Percentiles rank a stretch among this genome's conserved stretches.
Conservation (phyloP, 2,329 filamentous ascomycete species). For the Epichloe sibirici region DNA sequence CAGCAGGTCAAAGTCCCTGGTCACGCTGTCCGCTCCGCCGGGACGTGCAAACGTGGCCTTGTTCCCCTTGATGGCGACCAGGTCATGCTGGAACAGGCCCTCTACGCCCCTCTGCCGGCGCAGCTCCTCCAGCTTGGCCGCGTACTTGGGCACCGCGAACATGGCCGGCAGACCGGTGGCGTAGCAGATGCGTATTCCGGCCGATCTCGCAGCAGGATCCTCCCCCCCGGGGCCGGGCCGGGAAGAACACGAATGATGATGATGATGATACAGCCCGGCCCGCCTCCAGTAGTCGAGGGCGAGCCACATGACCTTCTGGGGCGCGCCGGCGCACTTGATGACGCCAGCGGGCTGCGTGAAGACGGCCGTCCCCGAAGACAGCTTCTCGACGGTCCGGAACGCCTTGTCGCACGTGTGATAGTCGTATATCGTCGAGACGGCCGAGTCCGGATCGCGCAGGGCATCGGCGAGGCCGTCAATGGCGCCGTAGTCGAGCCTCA, state of each 20-base stretch:
- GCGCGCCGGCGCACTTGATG: conserved; percentile 49
- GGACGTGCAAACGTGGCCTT: conserved; percentile 36
- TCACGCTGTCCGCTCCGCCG: conserved; percentile 31
- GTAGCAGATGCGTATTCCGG: conserved; percentile 35
- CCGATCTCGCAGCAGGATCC: conserved; percentile 23
- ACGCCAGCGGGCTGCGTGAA: conserved; percentile 48
- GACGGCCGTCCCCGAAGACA: conserved; percentile 39
- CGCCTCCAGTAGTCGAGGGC: conserved; percentile 47
- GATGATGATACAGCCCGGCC: conserved; percentile 27
- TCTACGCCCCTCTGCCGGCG: conserved; percentile 43
- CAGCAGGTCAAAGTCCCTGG: conserved; percentile 38
- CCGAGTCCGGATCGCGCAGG: conserved; percentile 31
- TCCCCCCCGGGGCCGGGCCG: no score
- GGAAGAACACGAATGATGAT: no score
- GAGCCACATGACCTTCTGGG: conserved; percentile 52
- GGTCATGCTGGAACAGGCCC: conserved; percentile 45
- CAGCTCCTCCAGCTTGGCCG: conserved; percentile 38
- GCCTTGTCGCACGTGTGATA: conserved; percentile 44
- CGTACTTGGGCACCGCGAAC: conserved; percentile 51
- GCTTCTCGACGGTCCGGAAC: conserved; percentile 32
- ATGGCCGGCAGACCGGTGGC: conserved; percentile 43
- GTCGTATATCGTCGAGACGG: conserved; percentile 45
- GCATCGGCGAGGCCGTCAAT: conserved; percentile 47
- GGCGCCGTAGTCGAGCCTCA: conserved; percentile 36
- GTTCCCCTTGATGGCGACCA: conserved; percentile 40